phyloP scores from a whole-genome alignment of 2,329 filamentous ascomycete genomes.

The Nemania sp. region DNA sequence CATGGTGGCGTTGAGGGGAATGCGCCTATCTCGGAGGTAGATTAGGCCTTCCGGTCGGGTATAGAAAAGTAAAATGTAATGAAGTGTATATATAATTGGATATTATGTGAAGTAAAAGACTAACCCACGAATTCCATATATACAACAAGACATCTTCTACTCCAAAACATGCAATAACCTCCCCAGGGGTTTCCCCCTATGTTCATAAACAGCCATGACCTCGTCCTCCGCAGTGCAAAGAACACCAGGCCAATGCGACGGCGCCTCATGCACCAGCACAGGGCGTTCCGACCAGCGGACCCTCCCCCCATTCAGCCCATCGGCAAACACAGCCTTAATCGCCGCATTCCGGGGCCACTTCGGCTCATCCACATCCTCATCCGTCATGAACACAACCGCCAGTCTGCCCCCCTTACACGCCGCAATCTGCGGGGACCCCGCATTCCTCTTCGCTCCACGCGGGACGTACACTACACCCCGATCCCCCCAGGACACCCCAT shows the following conservation, averaged over 20 bases:
- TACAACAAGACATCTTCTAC: conserved; percentile 10
- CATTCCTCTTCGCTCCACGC: conserved; percentile 53
- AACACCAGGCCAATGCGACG: conserved; percentile 54
- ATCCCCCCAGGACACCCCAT: conserved; percentile 55
- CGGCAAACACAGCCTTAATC: conserved; percentile 57
- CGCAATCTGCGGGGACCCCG: conserved; percentile 60
- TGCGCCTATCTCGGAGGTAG: too few species aligned
- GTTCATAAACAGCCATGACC: conserved; percentile 51
- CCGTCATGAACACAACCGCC: conserved; percentile 61
- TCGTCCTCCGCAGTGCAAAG: conserved; percentile 47
- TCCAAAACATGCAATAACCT: conserved; percentile 41
- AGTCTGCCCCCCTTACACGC: conserved; percentile 55
- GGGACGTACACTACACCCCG: conserved; percentile 58
- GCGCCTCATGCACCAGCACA: conserved; percentile 47
- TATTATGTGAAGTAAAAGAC: not conserved
- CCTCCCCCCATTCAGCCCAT: conserved; percentile 50
- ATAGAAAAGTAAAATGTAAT: too few species aligned
- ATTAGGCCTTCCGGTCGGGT: too few species aligned
- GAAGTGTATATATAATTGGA: not conserved
- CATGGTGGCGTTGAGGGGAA: too few species aligned
- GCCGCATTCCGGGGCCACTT: conserved; percentile 56
- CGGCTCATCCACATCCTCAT: conserved; percentile 55
- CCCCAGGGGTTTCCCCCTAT: conserved; percentile 47
- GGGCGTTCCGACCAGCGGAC: conserved; percentile 52
- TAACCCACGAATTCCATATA: not conserved